These are phyloP conservation scores for Pseudonectria buxi DNA, from an alignment of 2,329 filamentous ascomycete species.

Conservation along the genomic window DNA sequence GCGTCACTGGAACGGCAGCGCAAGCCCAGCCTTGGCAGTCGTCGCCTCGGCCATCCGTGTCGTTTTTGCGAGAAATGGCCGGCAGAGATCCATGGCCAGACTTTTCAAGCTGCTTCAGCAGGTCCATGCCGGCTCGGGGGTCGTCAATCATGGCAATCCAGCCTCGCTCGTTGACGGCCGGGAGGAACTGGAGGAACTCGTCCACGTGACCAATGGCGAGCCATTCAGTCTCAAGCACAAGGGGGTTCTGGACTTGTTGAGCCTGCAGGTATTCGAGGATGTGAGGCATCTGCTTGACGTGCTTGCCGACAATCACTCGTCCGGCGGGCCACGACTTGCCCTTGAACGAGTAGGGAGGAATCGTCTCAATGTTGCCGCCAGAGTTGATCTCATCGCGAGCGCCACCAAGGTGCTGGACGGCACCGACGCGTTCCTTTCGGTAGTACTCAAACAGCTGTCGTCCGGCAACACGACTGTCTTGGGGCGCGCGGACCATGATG, in stretches of 20 bases:
- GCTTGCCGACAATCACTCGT: constrained; percentile 14
- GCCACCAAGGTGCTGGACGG: constrained; percentile 19
- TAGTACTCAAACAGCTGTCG: constrained; percentile 27
- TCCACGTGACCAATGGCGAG: constrained; percentile 21
- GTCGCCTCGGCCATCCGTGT: not conserved
- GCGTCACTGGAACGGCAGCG: no score
- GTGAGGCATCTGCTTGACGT: constrained; percentile 4
- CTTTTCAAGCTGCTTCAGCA: constrained; percentile 15
- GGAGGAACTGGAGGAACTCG: constrained; percentile 25
- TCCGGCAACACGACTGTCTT: constrained; percentile 21
- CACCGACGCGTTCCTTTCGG: constrained; percentile 23
- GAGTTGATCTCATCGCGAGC: constrained; percentile 14
- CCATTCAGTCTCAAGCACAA: constrained; percentile 25
- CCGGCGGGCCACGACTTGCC: constrained; percentile 16
- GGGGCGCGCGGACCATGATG: constrained; percentile 27
- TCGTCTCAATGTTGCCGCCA: constrained; percentile 31
- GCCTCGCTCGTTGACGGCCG: constrained; percentile 16
- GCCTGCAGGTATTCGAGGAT: constrained; percentile 21
- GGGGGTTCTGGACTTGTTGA: constrained; percentile 28
- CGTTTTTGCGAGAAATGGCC: not conserved
- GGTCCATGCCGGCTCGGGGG: constrained; percentile 15
- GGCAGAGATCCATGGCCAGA: constrained; percentile 18
- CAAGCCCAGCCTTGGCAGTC: no score
- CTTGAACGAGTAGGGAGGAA: constrained; percentile 24
- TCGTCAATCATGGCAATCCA: constrained; percentile 20